Base-by-base conservation (phyloP, 2,329 filamentous ascomycete species). In the Dactylellina leptospora region DNA sequence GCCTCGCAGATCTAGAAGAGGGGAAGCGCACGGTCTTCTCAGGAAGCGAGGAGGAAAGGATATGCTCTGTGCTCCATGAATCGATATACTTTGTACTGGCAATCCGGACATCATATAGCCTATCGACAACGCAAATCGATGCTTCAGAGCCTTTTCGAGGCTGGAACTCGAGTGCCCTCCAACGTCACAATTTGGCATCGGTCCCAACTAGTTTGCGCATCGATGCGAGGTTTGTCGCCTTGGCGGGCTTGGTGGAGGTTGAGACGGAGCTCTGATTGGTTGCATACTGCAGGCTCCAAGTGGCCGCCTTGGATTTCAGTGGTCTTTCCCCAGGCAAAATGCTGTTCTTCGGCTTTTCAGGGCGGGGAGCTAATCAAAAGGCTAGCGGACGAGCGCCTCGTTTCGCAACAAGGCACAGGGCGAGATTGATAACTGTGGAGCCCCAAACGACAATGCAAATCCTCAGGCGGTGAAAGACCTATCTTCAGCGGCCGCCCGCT, bases 161-260 rank as follows among this genome's bases (percentile, higher is more conserved):
- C 61, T 58, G 61, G 51, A 56, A 44, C 50, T 42, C 30, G 51
- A 56, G n/a, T 27, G 36, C 3, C 27, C 16, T 44, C 33, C 64
- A 62, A 62, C 36, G 56, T 70, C 64, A 70, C 50, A 16, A 50
- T 61, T 38, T 36, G 44, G 44, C 44, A 36, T 53, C 27, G 30
- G 30, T 33, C 54, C 40, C 25, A 42, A 60, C 66, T 44, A 4
- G 66, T 63, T 63, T 71, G 66, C 50, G 33, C 38, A 53, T 51
- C 25, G 4, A 71, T 71, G 66, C 51, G 66, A 71, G 66, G 64
- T 71, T 71, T 71, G 66, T 58, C 66, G 27, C 3, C 66, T 71
- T 62, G 66, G 66, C 66, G 47, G 10, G 16, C 58, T 61, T 71
- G 66, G 51, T 62, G 66, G 50, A 55, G 58, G 42, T 8, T 45